Evolutionary conservation across 1,139 yeast genomes (phyloP).

Genomic region (Suhomyces maxii): DNA sequence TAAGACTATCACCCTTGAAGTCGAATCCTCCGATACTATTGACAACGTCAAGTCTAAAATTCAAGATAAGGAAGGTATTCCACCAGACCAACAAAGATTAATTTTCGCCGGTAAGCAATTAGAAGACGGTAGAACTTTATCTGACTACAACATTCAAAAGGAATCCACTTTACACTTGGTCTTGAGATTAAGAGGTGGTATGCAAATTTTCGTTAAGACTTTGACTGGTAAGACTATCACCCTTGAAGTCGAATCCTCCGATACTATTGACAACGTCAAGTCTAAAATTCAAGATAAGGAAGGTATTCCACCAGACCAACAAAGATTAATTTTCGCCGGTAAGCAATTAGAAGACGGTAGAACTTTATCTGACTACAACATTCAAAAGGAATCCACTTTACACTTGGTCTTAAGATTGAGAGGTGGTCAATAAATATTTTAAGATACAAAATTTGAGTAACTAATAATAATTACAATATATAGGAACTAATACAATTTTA

Average conservation of each 20-base stretch:
- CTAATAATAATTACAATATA: neutral
- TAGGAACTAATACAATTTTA: neutral
- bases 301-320: conserved; percentile 94
- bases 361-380: conserved; percentile 90
- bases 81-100: conserved; percentile 93
- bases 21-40: conserved; percentile 91
- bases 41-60: conserved; percentile 93
- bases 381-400: conserved; percentile 88
- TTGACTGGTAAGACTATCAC: conserved; percentile 89
- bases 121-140: conserved; percentile 89
- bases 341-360: conserved; percentile 94
- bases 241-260: conserved; percentile 91
- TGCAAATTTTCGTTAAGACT: conserved; percentile 58
- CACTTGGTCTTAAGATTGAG: conserved; percentile 88
- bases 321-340: conserved; percentile 90
- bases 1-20: conserved; percentile 91
- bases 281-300: conserved; percentile 93
- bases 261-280: conserved; percentile 92
- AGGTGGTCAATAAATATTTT: conserved; percentile 68
- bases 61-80: conserved; percentile 93
- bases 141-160: conserved; percentile 94
- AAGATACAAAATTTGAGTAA: conserved; percentile 41
- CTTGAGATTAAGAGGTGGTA: conserved; percentile 91
- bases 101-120: conserved; percentile 94
- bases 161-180: conserved; percentile 89